These are phyloP conservation scores for Psilocybe cyanescens DNA, from an alignment of 768 basidiomycete genomes.

Conservation along the genomic window DNA sequence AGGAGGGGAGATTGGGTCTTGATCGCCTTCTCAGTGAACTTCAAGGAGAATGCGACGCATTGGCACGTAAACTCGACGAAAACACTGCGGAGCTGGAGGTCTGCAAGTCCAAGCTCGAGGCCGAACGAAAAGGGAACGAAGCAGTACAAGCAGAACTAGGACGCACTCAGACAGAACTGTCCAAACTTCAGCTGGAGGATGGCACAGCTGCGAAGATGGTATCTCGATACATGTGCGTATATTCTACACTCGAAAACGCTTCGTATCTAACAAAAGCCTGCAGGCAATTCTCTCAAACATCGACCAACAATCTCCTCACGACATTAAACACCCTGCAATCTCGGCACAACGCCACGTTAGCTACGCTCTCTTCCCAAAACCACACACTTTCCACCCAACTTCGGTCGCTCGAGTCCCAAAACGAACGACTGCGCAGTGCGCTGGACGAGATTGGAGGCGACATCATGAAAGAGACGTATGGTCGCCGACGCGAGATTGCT, in stretches of 20 bases:
- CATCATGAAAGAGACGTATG: slow-evolving; percentile 70
- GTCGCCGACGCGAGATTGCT: slow-evolving; percentile 71
- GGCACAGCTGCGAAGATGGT: slow-evolving; percentile 83
- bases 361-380: slow-evolving; percentile 58
- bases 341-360: slow-evolving; percentile 64
- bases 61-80: slow-evolving; percentile 45
- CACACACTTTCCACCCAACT: slow-evolving; percentile 47
- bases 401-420: slow-evolving; percentile 43
- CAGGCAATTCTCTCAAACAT: slow-evolving; percentile 85
- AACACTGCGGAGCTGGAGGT: slow-evolving; percentile 48
- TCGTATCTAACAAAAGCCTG: neutral
- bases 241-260: neutral
- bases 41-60: slow-evolving; percentile 46
- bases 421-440: slow-evolving; percentile 55
- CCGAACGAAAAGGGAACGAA: slow-evolving; percentile 46
- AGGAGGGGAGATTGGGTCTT: neutral
- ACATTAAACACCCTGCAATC: slow-evolving; percentile 61
- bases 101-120: slow-evolving; percentile 44
- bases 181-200: slow-evolving; percentile 64
- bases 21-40: slow-evolving; percentile 39
- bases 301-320: slow-evolving; percentile 66
- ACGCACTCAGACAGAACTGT: slow-evolving; percentile 50
- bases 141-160: slow-evolving; percentile 51
- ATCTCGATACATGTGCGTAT: slow-evolving; percentile 77
- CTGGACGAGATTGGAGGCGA: slow-evolving; percentile 76